Percentiles rank a stretch among this genome's conserved stretches.
Evolutionary conservation across 208 protist species (phyloP).

Genomic region (Leishmania arabica): DNA sequence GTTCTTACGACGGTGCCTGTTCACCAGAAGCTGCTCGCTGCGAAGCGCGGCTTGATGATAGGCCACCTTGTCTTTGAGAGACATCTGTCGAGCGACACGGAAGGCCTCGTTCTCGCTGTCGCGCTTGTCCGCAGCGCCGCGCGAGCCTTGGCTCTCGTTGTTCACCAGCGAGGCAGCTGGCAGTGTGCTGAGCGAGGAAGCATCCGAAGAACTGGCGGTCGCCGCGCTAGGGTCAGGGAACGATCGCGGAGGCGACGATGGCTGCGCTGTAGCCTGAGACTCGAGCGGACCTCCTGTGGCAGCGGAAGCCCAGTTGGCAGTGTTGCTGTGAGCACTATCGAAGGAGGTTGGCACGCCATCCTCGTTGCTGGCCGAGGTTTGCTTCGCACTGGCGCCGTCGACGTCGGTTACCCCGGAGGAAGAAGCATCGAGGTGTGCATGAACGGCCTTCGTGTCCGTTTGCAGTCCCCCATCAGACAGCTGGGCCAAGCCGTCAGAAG

Average conservation of each 20-base stretch:
- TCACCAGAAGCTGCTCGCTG: conserved; percentile 55
- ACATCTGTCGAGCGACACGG: conserved; percentile 17
- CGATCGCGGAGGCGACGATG: not conserved
- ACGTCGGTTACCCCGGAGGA: not conserved
- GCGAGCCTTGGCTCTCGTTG: not conserved
- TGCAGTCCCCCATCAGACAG: not conserved
- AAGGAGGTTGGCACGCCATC: not conserved
- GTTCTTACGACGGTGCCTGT: conserved; percentile 46
- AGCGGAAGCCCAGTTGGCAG: not conserved
- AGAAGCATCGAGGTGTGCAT: not conserved
- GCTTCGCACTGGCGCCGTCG: not conserved
- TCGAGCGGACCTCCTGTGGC: not conserved
- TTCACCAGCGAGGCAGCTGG: not conserved
- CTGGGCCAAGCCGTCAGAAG: not conserved
- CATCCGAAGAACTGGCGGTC: not conserved
- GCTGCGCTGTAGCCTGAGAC: not conserved
- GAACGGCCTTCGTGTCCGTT: not conserved
- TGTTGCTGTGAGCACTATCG: not conserved
- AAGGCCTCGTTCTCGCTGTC: not conserved
- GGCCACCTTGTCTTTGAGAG: conserved; percentile 45
- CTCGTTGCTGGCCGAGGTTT: not conserved
- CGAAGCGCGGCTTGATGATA: conserved; percentile 59
- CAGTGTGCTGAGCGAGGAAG: not conserved
- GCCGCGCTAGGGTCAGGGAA: not conserved
- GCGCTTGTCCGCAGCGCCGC: not conserved